Conservation (phyloP, 2,329 filamentous ascomycete species). For the Fusarium sp. region DNA sequence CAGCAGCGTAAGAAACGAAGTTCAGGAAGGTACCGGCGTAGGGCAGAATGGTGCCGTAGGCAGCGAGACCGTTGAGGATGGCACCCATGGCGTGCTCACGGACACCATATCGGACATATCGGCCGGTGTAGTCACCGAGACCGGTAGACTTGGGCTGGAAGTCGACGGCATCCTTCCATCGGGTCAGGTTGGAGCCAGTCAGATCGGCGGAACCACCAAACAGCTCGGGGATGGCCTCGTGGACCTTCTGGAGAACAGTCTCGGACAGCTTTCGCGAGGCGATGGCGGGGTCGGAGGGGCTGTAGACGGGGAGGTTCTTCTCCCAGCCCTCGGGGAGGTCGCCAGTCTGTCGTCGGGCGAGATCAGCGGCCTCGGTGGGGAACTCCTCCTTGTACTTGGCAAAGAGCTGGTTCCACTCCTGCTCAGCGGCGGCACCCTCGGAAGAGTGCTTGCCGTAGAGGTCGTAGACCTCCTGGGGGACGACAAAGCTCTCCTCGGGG, state of each 20-base stretch:
- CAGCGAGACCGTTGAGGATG: conserved; percentile 93
- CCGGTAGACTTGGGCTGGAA: conserved; percentile 90
- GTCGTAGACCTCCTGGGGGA: conserved; percentile 95
- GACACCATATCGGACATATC: conserved; percentile 92
- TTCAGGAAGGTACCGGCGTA: conserved; percentile 98
- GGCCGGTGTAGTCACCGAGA: conserved; percentile 88
- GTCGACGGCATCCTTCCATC: conserved; percentile 96
- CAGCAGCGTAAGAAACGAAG: conserved; percentile 98
- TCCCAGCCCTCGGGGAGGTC: conserved; percentile 97
- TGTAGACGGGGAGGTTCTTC: conserved; percentile 91
- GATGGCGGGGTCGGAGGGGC: conserved; percentile 80
- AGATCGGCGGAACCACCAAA: conserved; percentile 96
- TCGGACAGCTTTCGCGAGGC: conserved; percentile 97
- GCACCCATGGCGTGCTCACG: conserved; percentile 92
- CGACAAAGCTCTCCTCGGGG: conserved; percentile 89
- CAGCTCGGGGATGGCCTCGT: conserved; percentile 84
- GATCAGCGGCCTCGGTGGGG: conserved; percentile 80
- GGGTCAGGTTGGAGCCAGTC: conserved; percentile 98
- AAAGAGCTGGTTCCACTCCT: conserved; percentile 95
- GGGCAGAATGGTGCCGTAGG: conserved; percentile 94
- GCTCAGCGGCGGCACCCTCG: conserved; percentile 85
- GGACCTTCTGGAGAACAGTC: conserved; percentile 87
- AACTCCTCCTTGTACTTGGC: conserved; percentile 83
- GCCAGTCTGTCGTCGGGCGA: conserved; percentile 78
- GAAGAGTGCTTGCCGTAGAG: conserved; percentile 83